Evolutionary conservation across 345 rosid genomes (phyloP).

Genomic region (Noccaea bulbosa): DNA sequence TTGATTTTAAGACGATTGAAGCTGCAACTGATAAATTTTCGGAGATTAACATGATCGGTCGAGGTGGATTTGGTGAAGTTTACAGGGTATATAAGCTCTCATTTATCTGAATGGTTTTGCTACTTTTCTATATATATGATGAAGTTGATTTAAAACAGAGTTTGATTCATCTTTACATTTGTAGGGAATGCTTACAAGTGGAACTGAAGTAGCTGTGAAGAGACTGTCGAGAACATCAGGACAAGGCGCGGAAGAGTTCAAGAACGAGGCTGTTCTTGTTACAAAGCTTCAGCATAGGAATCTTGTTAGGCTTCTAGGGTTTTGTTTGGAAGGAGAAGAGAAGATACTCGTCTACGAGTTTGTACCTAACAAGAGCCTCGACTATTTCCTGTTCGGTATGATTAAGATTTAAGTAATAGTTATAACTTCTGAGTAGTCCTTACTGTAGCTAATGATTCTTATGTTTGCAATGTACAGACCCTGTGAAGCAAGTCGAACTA

Average conservation of each 20-base stretch:
- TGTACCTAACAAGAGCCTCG: conserved; percentile 47
- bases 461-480: conserved; percentile 30
- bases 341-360: conserved; percentile 56
- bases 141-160: neutral
- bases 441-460: neutral
- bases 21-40: conserved; percentile 55
- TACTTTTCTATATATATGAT: conserved; percentile 1
- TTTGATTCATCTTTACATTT: neutral
- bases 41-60: conserved; percentile 53
- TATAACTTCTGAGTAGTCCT: neutral
- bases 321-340: conserved; percentile 55
- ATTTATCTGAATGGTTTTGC: neutral
- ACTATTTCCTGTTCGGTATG: conserved; percentile 29
- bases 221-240: conserved; percentile 52
- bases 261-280: conserved; percentile 41
- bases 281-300: conserved; percentile 64
- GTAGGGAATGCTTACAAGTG: conserved; percentile 51
- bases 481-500: conserved; percentile 14
- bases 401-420: conserved; percentile 4
- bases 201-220: conserved; percentile 56
- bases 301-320: conserved; percentile 56
- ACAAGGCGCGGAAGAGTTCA: conserved; percentile 44
- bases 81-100: conserved; percentile 47
- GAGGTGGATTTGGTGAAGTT: conserved; percentile 74
- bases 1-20: conserved; percentile 41